Conservation (phyloP, 345 rosid genomes). For the Microcos paniculata region DNA sequence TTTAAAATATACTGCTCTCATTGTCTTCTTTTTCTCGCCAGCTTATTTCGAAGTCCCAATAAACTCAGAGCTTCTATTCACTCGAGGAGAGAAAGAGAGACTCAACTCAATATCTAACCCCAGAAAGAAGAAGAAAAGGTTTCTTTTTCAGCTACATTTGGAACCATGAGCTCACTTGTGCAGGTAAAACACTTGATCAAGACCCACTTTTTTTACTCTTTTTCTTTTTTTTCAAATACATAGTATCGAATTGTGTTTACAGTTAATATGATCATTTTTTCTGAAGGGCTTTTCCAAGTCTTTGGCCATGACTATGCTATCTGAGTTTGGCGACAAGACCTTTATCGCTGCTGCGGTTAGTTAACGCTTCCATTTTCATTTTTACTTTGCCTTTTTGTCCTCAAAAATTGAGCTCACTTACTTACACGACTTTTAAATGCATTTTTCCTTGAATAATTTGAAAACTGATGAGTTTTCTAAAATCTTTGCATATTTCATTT, state of each 20-base stretch:
- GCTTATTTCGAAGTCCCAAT: too few relatives aligned
- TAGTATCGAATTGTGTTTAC: background rate
- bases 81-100: too few relatives aligned
- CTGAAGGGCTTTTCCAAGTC: slow-evolving; percentile 90
- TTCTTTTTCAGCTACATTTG: background rate
- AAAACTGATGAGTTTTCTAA: background rate
- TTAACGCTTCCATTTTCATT: slow-evolving; percentile 3
- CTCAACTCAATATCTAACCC: too few relatives aligned
- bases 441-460: background rate
- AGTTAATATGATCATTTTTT: slow-evolving; percentile 2
- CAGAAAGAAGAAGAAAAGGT: background rate
- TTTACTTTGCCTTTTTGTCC: background rate
- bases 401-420: background rate
- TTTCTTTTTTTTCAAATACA: too few relatives aligned
- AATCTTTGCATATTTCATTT: background rate
- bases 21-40: too few relatives aligned
- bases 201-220: background rate
- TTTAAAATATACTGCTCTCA: too few relatives aligned
- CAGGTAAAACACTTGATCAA: slow-evolving; percentile 37
- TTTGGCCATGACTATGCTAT: slow-evolving; percentile 88
- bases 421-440: too few relatives aligned
- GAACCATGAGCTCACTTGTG: slow-evolving; percentile 58
- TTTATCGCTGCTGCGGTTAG: slow-evolving; percentile 97
- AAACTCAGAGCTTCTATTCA: too few relatives aligned
- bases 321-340: slow-evolving; percentile 99